Percentiles rank a stretch among this genome's conserved stretches.
phyloP scores from a whole-genome alignment of 2,329 filamentous ascomycete genomes.

The Cadophora gregata region DNA sequence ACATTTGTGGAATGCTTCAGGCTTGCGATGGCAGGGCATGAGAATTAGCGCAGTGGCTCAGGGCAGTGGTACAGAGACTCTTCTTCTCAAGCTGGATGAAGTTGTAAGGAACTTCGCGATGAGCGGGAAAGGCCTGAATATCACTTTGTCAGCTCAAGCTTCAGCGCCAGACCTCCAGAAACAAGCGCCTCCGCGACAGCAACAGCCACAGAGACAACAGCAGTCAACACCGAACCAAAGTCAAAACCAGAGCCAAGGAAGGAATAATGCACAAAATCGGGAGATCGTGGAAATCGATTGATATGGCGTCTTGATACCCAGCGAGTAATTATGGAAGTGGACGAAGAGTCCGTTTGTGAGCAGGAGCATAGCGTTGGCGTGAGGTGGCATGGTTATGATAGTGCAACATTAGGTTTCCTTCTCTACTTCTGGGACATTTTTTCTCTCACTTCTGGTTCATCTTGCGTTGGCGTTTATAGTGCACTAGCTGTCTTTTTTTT shows the following conservation, averaged over 20 bases:
- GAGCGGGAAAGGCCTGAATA: slow-evolving; percentile 6
- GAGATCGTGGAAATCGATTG: slow-evolving; percentile 41
- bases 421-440: neutral
- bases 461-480: slow-evolving; percentile 12
- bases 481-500: slow-evolving; percentile 11
- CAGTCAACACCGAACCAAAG: slow-evolving; percentile 33
- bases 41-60: slow-evolving; percentile 53
- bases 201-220: slow-evolving; percentile 29
- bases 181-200: slow-evolving; percentile 22
- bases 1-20: slow-evolving; percentile 53
- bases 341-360: neutral
- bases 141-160: neutral
- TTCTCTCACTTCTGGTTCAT: neutral
- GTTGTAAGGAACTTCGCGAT: slow-evolving; percentile 34
- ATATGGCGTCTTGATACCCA: neutral
- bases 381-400: slow-evolving; percentile 24
- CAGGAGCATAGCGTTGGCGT: slow-evolving; percentile 28
- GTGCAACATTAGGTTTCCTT: slow-evolving; percentile 7
- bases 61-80: slow-evolving; percentile 48
- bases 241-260: slow-evolving; percentile 35
- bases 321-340: slow-evolving; percentile 9
- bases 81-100: slow-evolving; percentile 39
- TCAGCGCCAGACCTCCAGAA: slow-evolving; percentile 16
- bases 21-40: slow-evolving; percentile 56
- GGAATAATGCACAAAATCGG: slow-evolving; percentile 21